Evolutionary conservation across 2,329 filamentous ascomycete species (phyloP).

Genomic region (Hymenoscyphus repandus): DNA sequence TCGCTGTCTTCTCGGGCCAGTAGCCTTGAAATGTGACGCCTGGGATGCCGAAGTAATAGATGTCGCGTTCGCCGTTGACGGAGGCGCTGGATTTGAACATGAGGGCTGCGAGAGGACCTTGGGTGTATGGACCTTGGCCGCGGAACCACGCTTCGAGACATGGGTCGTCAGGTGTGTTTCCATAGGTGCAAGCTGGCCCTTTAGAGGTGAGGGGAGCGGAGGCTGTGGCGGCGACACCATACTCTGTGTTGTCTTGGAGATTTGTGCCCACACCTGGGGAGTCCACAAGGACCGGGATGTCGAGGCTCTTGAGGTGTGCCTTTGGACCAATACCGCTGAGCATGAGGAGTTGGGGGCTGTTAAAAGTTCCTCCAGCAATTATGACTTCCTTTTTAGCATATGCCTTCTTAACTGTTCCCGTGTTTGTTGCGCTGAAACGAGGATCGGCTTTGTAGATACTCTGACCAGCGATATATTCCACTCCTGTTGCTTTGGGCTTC

Average conservation of each 20-base stretch:
- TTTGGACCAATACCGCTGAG: conserved; percentile 39
- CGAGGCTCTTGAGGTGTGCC: conserved; percentile 33
- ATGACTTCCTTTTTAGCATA: conserved; percentile 36
- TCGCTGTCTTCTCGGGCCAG: conserved; percentile 35
- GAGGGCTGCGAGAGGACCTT: conserved; percentile 43
- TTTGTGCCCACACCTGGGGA: conserved; percentile 58
- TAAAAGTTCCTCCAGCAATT: conserved; percentile 40
- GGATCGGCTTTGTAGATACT: conserved; percentile 40
- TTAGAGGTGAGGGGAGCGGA: conserved; percentile 32
- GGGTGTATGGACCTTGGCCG: conserved; percentile 31
- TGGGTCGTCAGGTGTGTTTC: conserved; percentile 33
- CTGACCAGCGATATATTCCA: conserved; percentile 38
- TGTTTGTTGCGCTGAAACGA: conserved; percentile 28
- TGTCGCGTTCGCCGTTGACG: conserved; percentile 35
- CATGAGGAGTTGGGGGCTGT: conserved; percentile 42
- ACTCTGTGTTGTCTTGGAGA: conserved; percentile 50
- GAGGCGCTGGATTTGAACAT: conserved; percentile 32
- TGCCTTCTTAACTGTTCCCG: conserved; percentile 19
- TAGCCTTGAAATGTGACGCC: conserved; percentile 36
- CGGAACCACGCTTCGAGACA: conserved; percentile 30
- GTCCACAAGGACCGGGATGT: conserved; percentile 47
- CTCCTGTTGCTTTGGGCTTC: conserved; percentile 34
- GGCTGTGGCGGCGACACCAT: conserved; percentile 4
- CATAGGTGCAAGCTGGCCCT: conserved; percentile 32
- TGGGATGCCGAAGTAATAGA: conserved; percentile 29